These are phyloP conservation scores for Spergularia bocconei DNA, from an alignment of 148 eudicot genomes.

Conservation along the genomic window DNA sequence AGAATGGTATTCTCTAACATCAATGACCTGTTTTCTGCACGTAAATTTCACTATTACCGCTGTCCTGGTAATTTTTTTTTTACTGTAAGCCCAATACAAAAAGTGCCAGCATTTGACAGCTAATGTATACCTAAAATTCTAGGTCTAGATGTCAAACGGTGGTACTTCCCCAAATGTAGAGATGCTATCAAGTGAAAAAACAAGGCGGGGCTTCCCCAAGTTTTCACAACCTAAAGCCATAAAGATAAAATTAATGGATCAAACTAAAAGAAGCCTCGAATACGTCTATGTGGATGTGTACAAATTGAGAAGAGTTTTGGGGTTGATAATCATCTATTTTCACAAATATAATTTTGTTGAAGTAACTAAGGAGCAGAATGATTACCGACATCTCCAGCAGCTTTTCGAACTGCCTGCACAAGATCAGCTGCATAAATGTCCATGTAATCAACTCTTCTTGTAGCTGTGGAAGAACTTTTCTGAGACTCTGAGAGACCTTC, in stretches of 20 bases:
- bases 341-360: neutral
- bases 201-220: neutral
- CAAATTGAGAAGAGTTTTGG: neutral
- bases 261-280: neutral
- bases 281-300: neutral
- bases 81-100: neutral
- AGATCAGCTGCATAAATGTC: conserved; percentile 73
- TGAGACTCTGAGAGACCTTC: conserved; percentile 54
- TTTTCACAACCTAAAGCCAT: neutral
- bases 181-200: neutral
- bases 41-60: neutral
- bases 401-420: conserved; percentile 84
- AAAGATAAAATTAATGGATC: neutral
- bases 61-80: neutral
- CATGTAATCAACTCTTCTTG: conserved; percentile 84
- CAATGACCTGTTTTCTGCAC: neutral
- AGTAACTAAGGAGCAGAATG: conserved; percentile 1
- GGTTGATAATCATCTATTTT: neutral
- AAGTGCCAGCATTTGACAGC: neutral
- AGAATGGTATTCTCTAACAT: neutral
- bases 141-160: too few relatives aligned
- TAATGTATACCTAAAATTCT: too few relatives aligned
- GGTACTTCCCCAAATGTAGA: neutral
- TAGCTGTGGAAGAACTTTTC: conserved; percentile 43
- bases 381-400: conserved; percentile 82